phyloP scores from a whole-genome alignment of 1,139 yeast genomes.

The Taphrina sp. region DNA sequence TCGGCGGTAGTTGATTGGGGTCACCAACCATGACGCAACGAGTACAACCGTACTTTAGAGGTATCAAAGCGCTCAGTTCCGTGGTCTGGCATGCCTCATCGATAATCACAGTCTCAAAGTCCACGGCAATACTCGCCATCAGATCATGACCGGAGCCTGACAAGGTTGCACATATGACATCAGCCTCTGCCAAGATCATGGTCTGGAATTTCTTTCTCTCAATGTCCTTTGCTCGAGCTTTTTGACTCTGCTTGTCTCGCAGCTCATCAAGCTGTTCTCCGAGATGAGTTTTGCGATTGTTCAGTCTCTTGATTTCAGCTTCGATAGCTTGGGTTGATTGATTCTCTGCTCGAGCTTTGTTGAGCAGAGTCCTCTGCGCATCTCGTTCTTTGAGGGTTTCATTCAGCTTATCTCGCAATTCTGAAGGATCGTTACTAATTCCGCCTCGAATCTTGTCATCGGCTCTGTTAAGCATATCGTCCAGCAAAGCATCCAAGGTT shows the following conservation, averaged over 20 bases:
- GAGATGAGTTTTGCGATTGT: constrained; percentile 61
- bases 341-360: constrained; percentile 24
- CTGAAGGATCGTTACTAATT: constrained; percentile 47
- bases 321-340: constrained; percentile 40
- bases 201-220: constrained; percentile 74
- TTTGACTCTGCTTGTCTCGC: constrained; percentile 67
- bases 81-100: constrained; percentile 99
- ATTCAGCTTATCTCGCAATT: constrained; percentile 55
- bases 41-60: constrained; percentile 85
- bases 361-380: constrained; percentile 49
- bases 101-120: constrained; percentile 88
- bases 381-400: constrained; percentile 56
- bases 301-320: constrained; percentile 44
- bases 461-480: constrained; percentile 52
- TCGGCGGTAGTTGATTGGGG: constrained; percentile 97
- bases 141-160: constrained; percentile 95
- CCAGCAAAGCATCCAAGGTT: constrained; percentile 85
- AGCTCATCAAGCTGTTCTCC: constrained; percentile 75
- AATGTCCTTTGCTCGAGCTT: constrained; percentile 71
- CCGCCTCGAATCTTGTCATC: constrained; percentile 42
- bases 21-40: constrained; percentile 98
- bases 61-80: constrained; percentile 87
- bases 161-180: constrained; percentile 84
- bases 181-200: constrained; percentile 69
- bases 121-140: constrained; percentile 67